Conservation (phyloP, 176 grass and related monocot species). For the Carex parvula region DNA sequence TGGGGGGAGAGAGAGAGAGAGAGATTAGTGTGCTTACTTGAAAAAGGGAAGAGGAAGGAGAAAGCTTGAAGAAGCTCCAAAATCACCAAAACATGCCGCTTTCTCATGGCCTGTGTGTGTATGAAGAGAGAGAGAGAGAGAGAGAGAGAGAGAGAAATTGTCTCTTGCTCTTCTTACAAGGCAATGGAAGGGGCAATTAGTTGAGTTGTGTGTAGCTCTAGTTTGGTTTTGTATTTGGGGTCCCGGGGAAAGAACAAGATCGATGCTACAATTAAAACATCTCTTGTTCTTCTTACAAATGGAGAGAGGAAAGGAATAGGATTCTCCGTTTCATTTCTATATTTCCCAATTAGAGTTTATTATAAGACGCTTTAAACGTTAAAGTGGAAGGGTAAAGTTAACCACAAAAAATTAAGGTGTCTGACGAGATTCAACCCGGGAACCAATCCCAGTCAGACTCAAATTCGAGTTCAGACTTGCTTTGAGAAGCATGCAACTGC, state of each 20-base stretch:
- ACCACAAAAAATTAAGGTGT: no score
- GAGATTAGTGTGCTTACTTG: conserved; percentile 17
- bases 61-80: conserved; percentile 17
- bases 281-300: background rate
- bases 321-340: background rate
- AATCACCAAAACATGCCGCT: conserved; percentile 13
- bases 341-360: background rate
- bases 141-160: background rate
- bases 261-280: background rate
- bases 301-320: no score
- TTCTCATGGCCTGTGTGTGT: background rate
- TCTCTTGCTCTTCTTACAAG: conserved; percentile 15
- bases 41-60: conserved; percentile 15
- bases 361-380: no score
- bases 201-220: background rate
- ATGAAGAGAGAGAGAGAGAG: background rate
- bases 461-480: no score
- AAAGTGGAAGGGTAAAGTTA: no score
- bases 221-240: background rate
- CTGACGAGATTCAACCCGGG: no score
- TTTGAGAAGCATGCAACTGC: no score
- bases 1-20: no score
- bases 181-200: background rate
- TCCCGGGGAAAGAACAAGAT: background rate
- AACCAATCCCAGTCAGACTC: no score